Conservation (phyloP, 2,329 filamentous ascomycete species). For the Herpotrichia juniperi region DNA sequence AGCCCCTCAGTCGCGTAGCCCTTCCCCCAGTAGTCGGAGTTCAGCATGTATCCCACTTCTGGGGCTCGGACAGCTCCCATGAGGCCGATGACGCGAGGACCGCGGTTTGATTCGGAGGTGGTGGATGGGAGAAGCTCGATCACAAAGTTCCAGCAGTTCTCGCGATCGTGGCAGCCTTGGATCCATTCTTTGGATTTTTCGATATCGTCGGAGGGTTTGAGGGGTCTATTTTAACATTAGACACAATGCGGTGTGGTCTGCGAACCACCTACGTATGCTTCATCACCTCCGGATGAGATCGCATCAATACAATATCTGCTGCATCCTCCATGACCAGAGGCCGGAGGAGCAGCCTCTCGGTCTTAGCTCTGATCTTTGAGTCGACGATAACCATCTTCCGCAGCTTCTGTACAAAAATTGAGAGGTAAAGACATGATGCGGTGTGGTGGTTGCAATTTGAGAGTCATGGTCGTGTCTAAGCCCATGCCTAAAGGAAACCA, state of each 20-base stretch:
- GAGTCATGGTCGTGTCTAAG: conserved; percentile 5
- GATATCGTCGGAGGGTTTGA: conserved; percentile 59
- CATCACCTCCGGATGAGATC: conserved; percentile 68
- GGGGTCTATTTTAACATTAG: conserved; percentile 47
- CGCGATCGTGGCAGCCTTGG: conserved; percentile 39
- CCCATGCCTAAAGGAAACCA: neutral
- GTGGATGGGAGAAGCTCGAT: conserved; percentile 53
- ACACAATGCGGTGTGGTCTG: neutral
- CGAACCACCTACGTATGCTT: conserved; percentile 55
- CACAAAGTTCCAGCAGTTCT: conserved; percentile 62
- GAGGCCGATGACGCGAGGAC: conserved; percentile 47
- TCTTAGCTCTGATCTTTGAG: conserved; percentile 42
- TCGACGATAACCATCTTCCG: conserved; percentile 42
- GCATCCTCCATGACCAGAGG: conserved; percentile 59
- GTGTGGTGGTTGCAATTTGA: conserved; percentile 20
- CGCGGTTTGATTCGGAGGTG: conserved; percentile 3
- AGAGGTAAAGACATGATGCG: conserved; percentile 29
- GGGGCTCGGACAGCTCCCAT: conserved; percentile 50
- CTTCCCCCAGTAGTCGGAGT: conserved; percentile 46
- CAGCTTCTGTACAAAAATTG: neutral
- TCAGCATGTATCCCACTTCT: conserved; percentile 52
- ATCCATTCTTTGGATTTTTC: conserved; percentile 45
- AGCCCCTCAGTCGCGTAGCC: conserved; percentile 54
- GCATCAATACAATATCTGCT: conserved; percentile 57
- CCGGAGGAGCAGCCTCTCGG: conserved; percentile 62